Base-by-base conservation (phyloP, 495 filamentous ascomycete genomes). In the Aspergillus mulundensis region DNA sequence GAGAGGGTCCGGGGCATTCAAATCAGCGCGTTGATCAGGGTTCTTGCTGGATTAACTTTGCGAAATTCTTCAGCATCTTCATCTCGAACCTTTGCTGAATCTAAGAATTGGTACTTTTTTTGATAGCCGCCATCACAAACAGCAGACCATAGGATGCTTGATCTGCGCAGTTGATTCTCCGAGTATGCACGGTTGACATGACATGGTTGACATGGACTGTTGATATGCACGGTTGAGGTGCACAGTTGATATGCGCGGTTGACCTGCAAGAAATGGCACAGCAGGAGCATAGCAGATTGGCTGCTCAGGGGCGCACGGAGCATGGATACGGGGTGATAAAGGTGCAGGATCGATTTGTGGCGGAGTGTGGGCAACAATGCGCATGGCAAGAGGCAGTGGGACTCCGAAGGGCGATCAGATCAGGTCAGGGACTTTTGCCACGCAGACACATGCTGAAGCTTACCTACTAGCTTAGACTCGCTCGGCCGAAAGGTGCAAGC, bases 341-440 rank as follows among this genome's bases (percentile, higher is more conserved):
- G 28, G 38, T 57, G 54, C 46, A 45, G 46, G 46, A 57, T 44
- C 38, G 38, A 10, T 40, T 10, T 36, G 32, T 15, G 38, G 14
- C 38, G n/a, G 38, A 40, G 3, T 18, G 38, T 40, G n/a, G 38
- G 38, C 43, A 30, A 46, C 43, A 46, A 18, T 40, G 3, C 15
- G 38, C 38, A 40, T 40, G 38, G 38, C 15, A 40, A 40, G n/a
- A n/a, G n/a, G n/a, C 18, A 40, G 38, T 40, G 38, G 43, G 24
- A 21, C 42, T 44, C 42, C 4, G 3, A 23, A 44, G 10, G 18
- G 24, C 10, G 19, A 14, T 25, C 43, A 46, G 23, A 46, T 30
- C 43, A 14, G 21, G 12, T n/a, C n/a, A 30, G 21, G n/a, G n/a
- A n/a, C n/a, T n/a, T 25, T 40, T 40, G 38, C 38, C 38, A 40